Base-by-base conservation (phyloP, 305 asterid genomes). In the Fraxinus nigra region DNA sequence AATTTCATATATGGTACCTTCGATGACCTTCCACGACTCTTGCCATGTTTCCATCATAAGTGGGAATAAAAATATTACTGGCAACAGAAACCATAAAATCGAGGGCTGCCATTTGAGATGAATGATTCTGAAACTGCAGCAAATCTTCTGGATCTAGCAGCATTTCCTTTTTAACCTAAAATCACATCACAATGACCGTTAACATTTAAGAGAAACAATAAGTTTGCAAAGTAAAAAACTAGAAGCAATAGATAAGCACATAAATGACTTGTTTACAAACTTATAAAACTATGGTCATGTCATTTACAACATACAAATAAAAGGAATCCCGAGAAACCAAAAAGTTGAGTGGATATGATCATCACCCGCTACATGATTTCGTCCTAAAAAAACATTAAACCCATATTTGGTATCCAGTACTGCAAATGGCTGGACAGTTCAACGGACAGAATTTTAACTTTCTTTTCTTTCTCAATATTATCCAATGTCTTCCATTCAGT, bases 1-100 rank as follows among this genome's bases (percentile, higher is more conserved):
- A 56, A 72, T n/a, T 38, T 79, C 16, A 22, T 75, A 34, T 9
- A 22, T 28, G 65, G 72, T 79, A 95, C 99, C 99, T 94, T 13
- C 99, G 98, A 85, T 97, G 96, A 85, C 99, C 99, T 91, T 94
- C 99, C 34, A 97, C 99, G 0, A 97, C 90, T 81, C 96, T 92
- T 81, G 99, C 99, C 99, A 97, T 94, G 87, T 97, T 97, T 9
- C 99, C 99, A 74, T 97, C 98, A 75, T 97, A 96, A 7, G 98
- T 94, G 78, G 99, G 99, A 82, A 94, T 80, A 79, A 94, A 94
- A 8, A 91, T 91, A 85, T 89, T 82, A 85, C 99, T 94, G 76
- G 98, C 93, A 80, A 90, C 90, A 46, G 99, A 97, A 76, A 97
- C 99, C 89, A 97, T 87, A 84, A 94, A 97, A 91, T 97, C 99